Evolutionary conservation across 2,329 filamentous ascomycete species (phyloP), one percentile per base, ranked within the genome.

Genomic region (Fusarium incarnatum): DNA sequence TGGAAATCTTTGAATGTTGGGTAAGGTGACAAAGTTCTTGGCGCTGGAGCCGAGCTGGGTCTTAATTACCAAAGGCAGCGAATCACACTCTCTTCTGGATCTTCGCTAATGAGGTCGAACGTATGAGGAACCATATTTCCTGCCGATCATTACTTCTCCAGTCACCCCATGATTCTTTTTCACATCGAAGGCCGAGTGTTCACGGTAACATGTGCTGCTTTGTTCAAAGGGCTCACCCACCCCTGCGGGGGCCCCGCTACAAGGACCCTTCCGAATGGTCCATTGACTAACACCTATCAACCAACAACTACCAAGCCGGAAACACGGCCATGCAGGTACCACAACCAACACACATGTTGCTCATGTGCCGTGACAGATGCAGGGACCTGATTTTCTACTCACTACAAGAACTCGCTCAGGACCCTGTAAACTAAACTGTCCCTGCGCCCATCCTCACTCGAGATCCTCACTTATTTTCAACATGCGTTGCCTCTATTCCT

Each of bases 221-320:
- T 27, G n/a, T n/a, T n/a, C n/a, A n/a, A n/a, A n/a, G n/a, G n/a
- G n/a, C n/a, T n/a, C n/a, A n/a, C n/a, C n/a, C n/a, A n/a, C n/a
- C n/a, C n/a, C n/a, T n/a, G n/a, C n/a, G n/a, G n/a, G n/a, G n/a
- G n/a, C n/a, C n/a, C n/a, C n/a, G n/a, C n/a, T n/a, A n/a, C n/a
- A n/a, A n/a, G n/a, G n/a, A n/a, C n/a, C n/a, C n/a, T n/a, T n/a
- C n/a, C n/a, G n/a, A n/a, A n/a, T n/a, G n/a, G n/a, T n/a, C n/a
- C n/a, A n/a, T n/a, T 28, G 27, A 4, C 27, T 28, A 4, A 28
- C 12, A 28, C 2, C 12, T 48, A 13, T 49, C 44, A 23, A 56
- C 54, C 54, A 56, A 56, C 54, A 56, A 30, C 44, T 56, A 41
- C 54, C 44, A 49, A 56, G 54, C 23, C 44, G 54, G 44, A 40